Evolutionary conservation across 805 yeast genomes (phyloP).

Genomic region (Kuraishia cidri): DNA sequence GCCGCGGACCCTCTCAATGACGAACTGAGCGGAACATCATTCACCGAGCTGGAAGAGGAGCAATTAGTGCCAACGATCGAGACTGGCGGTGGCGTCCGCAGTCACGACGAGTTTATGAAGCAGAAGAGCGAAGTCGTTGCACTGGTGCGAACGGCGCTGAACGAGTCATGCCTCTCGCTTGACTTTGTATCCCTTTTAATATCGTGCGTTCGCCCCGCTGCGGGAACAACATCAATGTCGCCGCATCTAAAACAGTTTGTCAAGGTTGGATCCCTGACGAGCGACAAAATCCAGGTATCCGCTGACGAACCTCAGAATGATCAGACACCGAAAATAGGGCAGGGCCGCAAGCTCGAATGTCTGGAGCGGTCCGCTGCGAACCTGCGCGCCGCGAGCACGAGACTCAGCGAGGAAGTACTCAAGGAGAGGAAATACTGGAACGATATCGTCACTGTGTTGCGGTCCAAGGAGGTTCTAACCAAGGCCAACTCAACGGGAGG

Average conservation of each 20-base stretch:
- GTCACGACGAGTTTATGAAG: slow-evolving; percentile 32
- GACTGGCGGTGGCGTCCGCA: slow-evolving; percentile 6
- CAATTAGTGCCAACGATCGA: slow-evolving; percentile 5
- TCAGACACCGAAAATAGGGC: slow-evolving; percentile 32
- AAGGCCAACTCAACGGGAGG: slow-evolving; percentile 52
- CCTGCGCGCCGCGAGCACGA: slow-evolving; percentile 39
- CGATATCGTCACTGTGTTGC: slow-evolving; percentile 30
- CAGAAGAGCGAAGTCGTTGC: slow-evolving; percentile 45
- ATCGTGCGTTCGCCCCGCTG: slow-evolving; percentile 75
- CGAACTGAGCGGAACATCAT: slow-evolving; percentile 5
- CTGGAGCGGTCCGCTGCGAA: slow-evolving; percentile 43
- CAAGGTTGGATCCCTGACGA: slow-evolving; percentile 65
- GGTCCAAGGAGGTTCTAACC: slow-evolving; percentile 53
- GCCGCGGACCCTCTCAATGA: neutral
- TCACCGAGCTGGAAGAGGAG: slow-evolving; percentile 10
- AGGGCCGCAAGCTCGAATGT: slow-evolving; percentile 83
- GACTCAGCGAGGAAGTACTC: slow-evolving; percentile 42
- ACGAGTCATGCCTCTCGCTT: slow-evolving; percentile 80
- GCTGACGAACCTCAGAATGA: slow-evolving; percentile 10
- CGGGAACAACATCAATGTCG: slow-evolving; percentile 83
- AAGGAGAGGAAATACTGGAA: slow-evolving; percentile 69
- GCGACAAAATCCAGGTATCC: slow-evolving; percentile 25
- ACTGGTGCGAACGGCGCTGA: slow-evolving; percentile 58
- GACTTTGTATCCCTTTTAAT: slow-evolving; percentile 82
- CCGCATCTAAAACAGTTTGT: slow-evolving; percentile 69